phyloP scores from a whole-genome alignment of 768 basidiomycete species.

The Trametes villosa region DNA sequence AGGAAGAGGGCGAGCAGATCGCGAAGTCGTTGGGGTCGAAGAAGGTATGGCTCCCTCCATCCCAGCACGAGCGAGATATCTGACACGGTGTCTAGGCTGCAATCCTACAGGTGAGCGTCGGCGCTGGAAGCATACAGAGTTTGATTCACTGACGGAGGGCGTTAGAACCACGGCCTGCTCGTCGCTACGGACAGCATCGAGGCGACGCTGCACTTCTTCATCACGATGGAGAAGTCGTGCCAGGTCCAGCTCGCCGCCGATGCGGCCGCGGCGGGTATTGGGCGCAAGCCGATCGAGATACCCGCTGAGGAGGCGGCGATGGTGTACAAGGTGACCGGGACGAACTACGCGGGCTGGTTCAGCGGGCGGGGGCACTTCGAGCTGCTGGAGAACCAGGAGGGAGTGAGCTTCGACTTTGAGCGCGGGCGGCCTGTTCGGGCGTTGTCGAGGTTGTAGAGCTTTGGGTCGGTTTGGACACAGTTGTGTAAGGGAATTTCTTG shows the following conservation, averaged over 20 bases:
- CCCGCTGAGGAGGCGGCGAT: conserved; percentile 29
- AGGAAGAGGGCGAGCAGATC: conserved; percentile 39
- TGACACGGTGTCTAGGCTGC: conserved; percentile 21
- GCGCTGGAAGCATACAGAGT: not conserved
- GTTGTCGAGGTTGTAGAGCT: no score
- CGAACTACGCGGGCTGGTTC: conserved; percentile 41
- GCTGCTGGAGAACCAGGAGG: conserved; percentile 42
- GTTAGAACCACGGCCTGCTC: conserved; percentile 35
- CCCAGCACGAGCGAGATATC: not conserved
- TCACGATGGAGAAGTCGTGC: conserved; percentile 35
- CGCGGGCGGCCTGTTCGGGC: not conserved
- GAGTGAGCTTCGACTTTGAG: conserved; percentile 25
- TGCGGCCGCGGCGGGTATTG: conserved; percentile 32
- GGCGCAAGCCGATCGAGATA: conserved; percentile 30
- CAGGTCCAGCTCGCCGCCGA: conserved; percentile 37
- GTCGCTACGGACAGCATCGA: conserved; percentile 32
- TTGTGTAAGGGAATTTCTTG: no score
- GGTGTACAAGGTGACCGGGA: conserved; percentile 25
- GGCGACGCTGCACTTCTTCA: conserved; percentile 32
- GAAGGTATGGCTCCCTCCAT: conserved; percentile 25
- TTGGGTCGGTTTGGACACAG: no score
- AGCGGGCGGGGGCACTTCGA: conserved; percentile 43
- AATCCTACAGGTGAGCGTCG: conserved; percentile 26
- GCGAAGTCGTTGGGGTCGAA: conserved; percentile 31
- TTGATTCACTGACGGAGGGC: not conserved